These are phyloP conservation scores for Tolypocladium guangdongense DNA, from an alignment of 2,329 filamentous ascomycete species.

Conservation along the genomic window DNA sequence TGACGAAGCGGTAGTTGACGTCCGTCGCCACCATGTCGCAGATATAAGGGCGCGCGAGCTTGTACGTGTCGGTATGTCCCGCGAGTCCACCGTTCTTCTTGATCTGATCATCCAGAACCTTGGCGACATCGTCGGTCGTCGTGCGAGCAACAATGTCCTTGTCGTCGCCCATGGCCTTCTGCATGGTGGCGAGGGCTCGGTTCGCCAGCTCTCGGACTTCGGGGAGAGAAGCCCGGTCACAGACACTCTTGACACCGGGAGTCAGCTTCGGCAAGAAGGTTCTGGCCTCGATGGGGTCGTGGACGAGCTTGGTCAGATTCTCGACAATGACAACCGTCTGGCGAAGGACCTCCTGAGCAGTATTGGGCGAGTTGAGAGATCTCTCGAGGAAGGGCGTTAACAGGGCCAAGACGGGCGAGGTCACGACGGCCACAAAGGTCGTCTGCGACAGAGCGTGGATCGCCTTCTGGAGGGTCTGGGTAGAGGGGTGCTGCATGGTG, in stretches of 20 bases:
- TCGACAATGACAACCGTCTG: slow-evolving; percentile 96
- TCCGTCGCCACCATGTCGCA: slow-evolving; percentile 79
- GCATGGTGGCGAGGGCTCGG: slow-evolving; percentile 74
- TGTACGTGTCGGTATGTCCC: slow-evolving; percentile 51
- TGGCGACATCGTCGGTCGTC: slow-evolving; percentile 61
- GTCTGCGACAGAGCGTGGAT: slow-evolving; percentile 95
- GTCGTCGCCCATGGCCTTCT: slow-evolving; percentile 79
- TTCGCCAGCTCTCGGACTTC: slow-evolving; percentile 87
- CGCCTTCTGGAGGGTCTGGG: slow-evolving; percentile 82
- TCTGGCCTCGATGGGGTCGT: slow-evolving; percentile 86
- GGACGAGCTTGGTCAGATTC: slow-evolving; percentile 95
- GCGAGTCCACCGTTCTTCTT: slow-evolving; percentile 55
- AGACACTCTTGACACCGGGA: slow-evolving; percentile 84
- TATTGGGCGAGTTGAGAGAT: slow-evolving; percentile 82
- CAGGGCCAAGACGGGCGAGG: slow-evolving; percentile 86
- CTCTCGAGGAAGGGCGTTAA: slow-evolving; percentile 91
- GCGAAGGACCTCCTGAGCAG: slow-evolving; percentile 84
- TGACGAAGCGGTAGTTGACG: slow-evolving; percentile 69
- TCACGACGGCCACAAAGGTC: slow-evolving; percentile 95
- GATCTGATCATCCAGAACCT: slow-evolving; percentile 65
- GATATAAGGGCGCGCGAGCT: slow-evolving; percentile 61
- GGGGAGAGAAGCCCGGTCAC: slow-evolving; percentile 79
- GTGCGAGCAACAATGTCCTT: slow-evolving; percentile 56
- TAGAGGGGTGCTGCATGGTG: slow-evolving; percentile 87
- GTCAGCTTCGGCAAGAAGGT: slow-evolving; percentile 91